phyloP scores from a whole-genome alignment of 495 filamentous ascomycete genomes.

The Xylaria castorea region DNA sequence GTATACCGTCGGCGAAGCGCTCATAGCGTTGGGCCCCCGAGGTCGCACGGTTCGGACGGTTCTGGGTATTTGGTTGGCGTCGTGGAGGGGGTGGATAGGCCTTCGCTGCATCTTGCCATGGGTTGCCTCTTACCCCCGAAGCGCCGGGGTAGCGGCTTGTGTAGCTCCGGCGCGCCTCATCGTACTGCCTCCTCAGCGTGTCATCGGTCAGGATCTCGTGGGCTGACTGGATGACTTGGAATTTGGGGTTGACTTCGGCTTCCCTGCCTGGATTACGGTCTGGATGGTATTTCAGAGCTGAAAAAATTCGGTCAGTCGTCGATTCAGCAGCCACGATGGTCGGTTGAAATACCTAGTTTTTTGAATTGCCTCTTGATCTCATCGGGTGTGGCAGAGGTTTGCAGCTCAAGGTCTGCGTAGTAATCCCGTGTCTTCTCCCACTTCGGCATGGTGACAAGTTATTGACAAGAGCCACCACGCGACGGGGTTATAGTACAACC shows the following conservation, averaged over 20 bases:
- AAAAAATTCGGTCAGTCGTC: slow-evolving; percentile 11
- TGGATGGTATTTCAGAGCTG: slow-evolving; percentile 85
- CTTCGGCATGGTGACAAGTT: slow-evolving; percentile 69
- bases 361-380: slow-evolving; percentile 88
- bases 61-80: slow-evolving; percentile 44
- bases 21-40: slow-evolving; percentile 66
- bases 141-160: slow-evolving; percentile 46
- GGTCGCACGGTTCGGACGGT: slow-evolving; percentile 47
- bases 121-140: slow-evolving; percentile 59
- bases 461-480: slow-evolving; percentile 25
- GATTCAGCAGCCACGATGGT: background rate
- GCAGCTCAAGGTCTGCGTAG: slow-evolving; percentile 81
- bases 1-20: slow-evolving; percentile 50
- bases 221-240: slow-evolving; percentile 84
- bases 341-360: slow-evolving; percentile 69
- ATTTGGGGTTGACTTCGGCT: slow-evolving; percentile 76
- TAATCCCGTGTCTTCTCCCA: slow-evolving; percentile 77
- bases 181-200: slow-evolving; percentile 72
- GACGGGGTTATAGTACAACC: background rate
- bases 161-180: slow-evolving; percentile 64
- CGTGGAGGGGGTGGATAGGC: slow-evolving; percentile 57
- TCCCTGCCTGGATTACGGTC: slow-evolving; percentile 89
- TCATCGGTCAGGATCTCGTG: slow-evolving; percentile 82
- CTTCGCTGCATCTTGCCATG: slow-evolving; percentile 54
- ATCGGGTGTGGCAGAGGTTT: slow-evolving; percentile 64